These are phyloP conservation scores for Sphaerostilbella broomeana DNA, from an alignment of 2,329 filamentous ascomycete species.

Conservation along the genomic window DNA sequence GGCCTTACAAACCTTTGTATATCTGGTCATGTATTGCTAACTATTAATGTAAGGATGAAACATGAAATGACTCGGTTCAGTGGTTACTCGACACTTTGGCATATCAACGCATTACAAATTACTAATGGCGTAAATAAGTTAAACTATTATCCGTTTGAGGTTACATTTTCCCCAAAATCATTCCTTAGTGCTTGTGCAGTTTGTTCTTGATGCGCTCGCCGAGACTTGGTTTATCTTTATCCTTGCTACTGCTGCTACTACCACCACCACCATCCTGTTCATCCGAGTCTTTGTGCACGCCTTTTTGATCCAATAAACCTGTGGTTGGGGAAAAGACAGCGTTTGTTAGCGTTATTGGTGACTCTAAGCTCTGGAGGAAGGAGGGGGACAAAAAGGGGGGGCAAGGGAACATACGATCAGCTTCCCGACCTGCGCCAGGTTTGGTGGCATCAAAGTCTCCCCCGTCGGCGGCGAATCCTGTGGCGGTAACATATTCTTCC, in stretches of 20 bases:
- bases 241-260: conserved; percentile 14
- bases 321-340: background rate
- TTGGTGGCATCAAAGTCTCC: conserved; percentile 60
- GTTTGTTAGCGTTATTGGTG: background rate
- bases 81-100: no score
- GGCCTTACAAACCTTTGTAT: no score
- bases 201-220: conserved; percentile 64
- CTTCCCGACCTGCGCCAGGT: conserved; percentile 59
- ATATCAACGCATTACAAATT: no score
- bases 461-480: conserved; percentile 56
- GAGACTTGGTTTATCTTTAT: conserved; percentile 44
- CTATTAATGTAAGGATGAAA: no score
- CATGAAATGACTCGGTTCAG: no score
- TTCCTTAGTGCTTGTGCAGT: conserved; percentile 45
- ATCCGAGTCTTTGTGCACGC: conserved; percentile 16
- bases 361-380: background rate
- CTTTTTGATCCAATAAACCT: conserved; percentile 32
- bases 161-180: background rate
- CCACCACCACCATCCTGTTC: background rate
- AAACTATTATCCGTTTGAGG: background rate
- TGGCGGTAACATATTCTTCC: conserved; percentile 50
- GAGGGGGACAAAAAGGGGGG: background rate
- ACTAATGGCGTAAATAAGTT: background rate
- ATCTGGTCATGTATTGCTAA: no score
- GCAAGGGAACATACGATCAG: conserved; percentile 48